Evolutionary conservation across 805 yeast genomes (phyloP).

Genomic region (Phaffomyces antillensis): DNA sequence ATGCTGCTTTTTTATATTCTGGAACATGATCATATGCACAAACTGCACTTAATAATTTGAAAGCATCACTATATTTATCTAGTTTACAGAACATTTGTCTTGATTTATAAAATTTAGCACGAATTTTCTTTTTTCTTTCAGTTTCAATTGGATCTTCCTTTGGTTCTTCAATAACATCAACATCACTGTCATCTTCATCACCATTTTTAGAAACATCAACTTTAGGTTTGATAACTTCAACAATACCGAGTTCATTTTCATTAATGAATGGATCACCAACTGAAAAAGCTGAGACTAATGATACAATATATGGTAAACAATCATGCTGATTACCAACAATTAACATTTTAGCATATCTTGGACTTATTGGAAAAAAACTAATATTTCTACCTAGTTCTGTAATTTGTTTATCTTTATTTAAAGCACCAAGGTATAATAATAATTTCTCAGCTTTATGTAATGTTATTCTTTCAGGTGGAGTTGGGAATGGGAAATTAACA

Average conservation of each 20-base stretch:
- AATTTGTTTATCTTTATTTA: slow-evolving; percentile 44
- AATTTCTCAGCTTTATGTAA: slow-evolving; percentile 61
- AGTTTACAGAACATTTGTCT: slow-evolving; percentile 55
- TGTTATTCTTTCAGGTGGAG: slow-evolving; percentile 68
- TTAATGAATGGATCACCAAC: slow-evolving; percentile 87
- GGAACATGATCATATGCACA: slow-evolving; percentile 84
- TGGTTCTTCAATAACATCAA: slow-evolving; percentile 22
- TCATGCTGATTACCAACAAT: slow-evolving; percentile 80
- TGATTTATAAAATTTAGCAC: slow-evolving; percentile 51
- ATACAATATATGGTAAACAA: slow-evolving; percentile 83
- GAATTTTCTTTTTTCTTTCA: slow-evolving; percentile 31
- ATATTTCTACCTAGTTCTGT: slow-evolving; percentile 79
- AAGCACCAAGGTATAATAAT: slow-evolving; percentile 71
- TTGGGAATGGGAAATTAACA: slow-evolving; percentile 91
- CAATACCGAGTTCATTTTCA: slow-evolving; percentile 67
- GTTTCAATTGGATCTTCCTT: slow-evolving; percentile 30
- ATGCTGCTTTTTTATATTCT: slow-evolving; percentile 33
- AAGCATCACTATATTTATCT: slow-evolving; percentile 69
- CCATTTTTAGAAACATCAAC: slow-evolving; percentile 15
- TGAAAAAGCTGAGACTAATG: slow-evolving; percentile 84
- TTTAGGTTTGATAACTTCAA: slow-evolving; percentile 9
- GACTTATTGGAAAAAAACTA: slow-evolving; percentile 89
- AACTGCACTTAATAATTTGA: slow-evolving; percentile 69
- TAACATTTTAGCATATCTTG: slow-evolving; percentile 86
- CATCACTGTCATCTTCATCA: slow-evolving; percentile 21